Evolutionary conservation across 163 green algal species (phyloP).

Genomic region (Trebouxiophyceae sp.): DNA sequence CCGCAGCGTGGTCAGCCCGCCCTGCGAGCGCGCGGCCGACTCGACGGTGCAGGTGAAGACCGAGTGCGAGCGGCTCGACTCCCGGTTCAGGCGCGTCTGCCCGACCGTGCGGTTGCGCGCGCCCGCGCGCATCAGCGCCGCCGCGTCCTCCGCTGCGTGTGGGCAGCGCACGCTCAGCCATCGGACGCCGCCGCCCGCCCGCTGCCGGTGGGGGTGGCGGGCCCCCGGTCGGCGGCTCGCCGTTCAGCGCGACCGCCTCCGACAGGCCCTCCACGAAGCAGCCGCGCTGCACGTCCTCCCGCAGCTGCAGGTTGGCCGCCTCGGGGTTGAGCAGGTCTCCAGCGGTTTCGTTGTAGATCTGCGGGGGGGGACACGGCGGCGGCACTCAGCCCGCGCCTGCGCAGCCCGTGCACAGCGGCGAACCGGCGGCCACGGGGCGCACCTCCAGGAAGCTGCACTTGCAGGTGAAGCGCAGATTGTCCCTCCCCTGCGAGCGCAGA

Average conservation of each 20-base stretch:
- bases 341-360: constrained; percentile 94
- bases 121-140: constrained; percentile 46
- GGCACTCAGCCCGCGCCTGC: too few species aligned
- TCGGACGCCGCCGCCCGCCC: too few species aligned
- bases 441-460: constrained; percentile 72
- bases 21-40: constrained; percentile 9
- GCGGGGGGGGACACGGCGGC: too few species aligned
- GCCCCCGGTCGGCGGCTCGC: too few species aligned
- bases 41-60: constrained; percentile 68
- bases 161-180: too few species aligned
- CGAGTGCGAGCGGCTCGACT: constrained; percentile 70
- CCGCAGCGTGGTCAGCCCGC: constrained; percentile 42
- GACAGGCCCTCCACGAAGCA: constrained; percentile 73
- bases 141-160: constrained; percentile 52
- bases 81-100: constrained; percentile 64
- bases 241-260: constrained; percentile 59
- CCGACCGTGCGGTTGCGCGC: constrained; percentile 51
- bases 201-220: too few species aligned
- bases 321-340: constrained; percentile 75
- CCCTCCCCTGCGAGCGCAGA: constrained; percentile 13
- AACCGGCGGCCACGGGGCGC: too few species aligned
- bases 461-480: constrained; percentile 20
- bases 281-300: constrained; percentile 66
- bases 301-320: constrained; percentile 46
- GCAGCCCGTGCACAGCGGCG: too few species aligned